These are phyloP conservation scores for Ophiocordyceps camponoti-rufipedis DNA, from an alignment of 2,329 filamentous ascomycete species.

Conservation along the genomic window DNA sequence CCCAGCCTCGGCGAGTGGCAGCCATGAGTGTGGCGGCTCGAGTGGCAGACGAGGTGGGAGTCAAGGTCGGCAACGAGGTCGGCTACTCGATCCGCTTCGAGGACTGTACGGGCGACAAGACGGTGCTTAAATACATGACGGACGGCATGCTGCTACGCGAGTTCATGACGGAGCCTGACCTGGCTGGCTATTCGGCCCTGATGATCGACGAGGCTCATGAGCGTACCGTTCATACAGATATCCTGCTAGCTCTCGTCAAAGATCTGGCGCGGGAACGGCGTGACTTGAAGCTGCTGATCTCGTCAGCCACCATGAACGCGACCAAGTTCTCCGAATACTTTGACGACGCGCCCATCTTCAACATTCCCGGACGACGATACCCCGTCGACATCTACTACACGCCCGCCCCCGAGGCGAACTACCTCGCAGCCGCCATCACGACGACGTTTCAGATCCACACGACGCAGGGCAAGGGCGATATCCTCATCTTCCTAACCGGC, in stretches of 20 bases:
- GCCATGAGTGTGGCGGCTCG: constrained; percentile 96
- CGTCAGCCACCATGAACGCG: constrained; percentile 86
- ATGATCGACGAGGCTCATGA: constrained; percentile 99
- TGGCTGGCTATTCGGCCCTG: constrained; percentile 66
- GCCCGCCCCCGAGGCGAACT: constrained; percentile 81
- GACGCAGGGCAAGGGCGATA: constrained; percentile 68
- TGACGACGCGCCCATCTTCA: constrained; percentile 83
- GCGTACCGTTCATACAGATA: constrained; percentile 77
- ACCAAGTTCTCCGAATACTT: constrained; percentile 86
- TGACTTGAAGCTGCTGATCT: constrained; percentile 80
- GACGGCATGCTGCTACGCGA: constrained; percentile 89
- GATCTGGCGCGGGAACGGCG: constrained; percentile 69
- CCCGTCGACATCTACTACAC: constrained; percentile 88
- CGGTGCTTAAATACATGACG: constrained; percentile 87
- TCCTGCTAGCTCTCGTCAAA: constrained; percentile 73
- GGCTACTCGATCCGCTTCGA: constrained; percentile 94
- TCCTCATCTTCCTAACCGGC: constrained; percentile 85
- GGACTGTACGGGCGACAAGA: constrained; percentile 80
- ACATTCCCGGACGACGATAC: constrained; percentile 76
- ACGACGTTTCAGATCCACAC: constrained; percentile 93
- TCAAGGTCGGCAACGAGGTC: constrained; percentile 79
- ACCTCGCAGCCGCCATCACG: constrained; percentile 75
- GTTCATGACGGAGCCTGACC: constrained; percentile 72
- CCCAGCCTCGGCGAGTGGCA: constrained; percentile 84
- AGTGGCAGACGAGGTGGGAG: constrained; percentile 85